These are phyloP conservation scores for Mesembryanthemum crystallinum DNA, from an alignment of 148 eudicot species.

Conservation along the genomic window DNA sequence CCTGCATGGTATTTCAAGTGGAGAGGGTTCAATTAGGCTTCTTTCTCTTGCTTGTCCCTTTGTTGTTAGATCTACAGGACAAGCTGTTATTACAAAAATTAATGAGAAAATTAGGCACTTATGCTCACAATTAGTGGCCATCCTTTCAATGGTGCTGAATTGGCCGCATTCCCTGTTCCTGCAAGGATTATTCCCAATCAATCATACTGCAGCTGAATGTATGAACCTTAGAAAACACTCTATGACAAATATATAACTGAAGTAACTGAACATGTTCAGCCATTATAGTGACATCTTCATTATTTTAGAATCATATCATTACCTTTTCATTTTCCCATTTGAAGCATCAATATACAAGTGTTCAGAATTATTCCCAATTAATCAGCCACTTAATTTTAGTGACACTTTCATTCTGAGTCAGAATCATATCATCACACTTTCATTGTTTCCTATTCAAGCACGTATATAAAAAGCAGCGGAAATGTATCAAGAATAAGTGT, in stretches of 20 bases:
- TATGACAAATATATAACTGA: background rate
- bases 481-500: background rate
- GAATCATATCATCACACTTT: background rate
- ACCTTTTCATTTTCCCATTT: background rate
- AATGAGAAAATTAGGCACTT: background rate
- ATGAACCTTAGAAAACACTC: background rate
- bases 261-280: background rate
- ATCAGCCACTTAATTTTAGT: too few species aligned
- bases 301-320: background rate
- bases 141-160: slow-evolving; percentile 18
- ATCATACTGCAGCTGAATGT: background rate
- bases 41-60: background rate
- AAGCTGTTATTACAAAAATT: background rate
- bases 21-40: background rate
- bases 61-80: background rate
- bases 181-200: slow-evolving; percentile 4
- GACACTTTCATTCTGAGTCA: background rate
- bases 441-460: background rate
- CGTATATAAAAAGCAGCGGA: background rate
- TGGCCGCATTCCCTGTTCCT: slow-evolving; percentile 7
- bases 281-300: background rate
- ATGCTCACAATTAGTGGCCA: slow-evolving; percentile 23
- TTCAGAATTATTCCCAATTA: too few species aligned
- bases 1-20: slow-evolving; percentile 27
- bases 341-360: too few species aligned